Percentiles rank a stretch among this genome's conserved stretches.
Evolutionary conservation across 148 eudicot species (phyloP).

Genomic region (Cornus florida): DNA sequence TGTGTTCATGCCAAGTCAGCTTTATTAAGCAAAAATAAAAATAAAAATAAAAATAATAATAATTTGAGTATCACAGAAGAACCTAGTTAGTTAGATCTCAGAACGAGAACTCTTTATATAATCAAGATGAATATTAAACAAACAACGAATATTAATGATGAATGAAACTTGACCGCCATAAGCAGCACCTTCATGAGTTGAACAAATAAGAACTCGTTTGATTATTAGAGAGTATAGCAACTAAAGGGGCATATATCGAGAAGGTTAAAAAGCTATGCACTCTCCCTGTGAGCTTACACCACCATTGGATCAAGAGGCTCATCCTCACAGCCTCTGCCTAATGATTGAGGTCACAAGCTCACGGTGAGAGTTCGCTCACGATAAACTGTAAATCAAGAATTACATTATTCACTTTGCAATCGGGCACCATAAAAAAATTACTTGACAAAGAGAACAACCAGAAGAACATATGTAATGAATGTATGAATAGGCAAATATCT

Average conservation of each 20-base stretch:
- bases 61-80: neutral
- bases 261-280: no score
- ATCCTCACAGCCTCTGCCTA: no score
- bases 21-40: neutral
- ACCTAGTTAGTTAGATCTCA: neutral
- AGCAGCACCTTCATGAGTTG: neutral
- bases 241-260: neutral
- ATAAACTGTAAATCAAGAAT: neutral
- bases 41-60: neutral
- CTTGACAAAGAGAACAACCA: neutral
- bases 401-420: neutral
- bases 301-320: no score
- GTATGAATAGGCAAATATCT: neutral
- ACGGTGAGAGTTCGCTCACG: no score
- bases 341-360: no score
- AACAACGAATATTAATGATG: no score
- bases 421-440: neutral
- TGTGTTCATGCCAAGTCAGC: constrained; percentile 36
- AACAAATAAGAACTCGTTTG: neutral
- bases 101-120: neutral
- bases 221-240: neutral
- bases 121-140: no score
- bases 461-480: neutral
- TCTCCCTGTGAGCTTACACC: no score
- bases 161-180: neutral